Conservation (phyloP, 192 early-diverging fungal genomes). For the Lunasporangiospora selenospora region DNA sequence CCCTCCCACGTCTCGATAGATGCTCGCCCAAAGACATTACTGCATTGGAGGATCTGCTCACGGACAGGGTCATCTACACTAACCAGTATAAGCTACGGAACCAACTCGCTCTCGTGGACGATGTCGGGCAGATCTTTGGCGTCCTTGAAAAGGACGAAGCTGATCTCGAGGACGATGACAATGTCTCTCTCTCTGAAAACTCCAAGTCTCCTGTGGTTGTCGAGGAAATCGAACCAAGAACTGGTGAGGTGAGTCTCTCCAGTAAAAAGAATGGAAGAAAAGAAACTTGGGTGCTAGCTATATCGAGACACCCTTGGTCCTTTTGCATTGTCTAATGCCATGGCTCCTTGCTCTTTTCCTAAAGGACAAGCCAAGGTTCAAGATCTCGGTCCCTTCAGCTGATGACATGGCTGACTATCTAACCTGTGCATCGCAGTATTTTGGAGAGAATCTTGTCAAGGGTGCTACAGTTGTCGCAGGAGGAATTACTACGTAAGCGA, state of each 20-base stretch:
- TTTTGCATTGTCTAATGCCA: too few species aligned
- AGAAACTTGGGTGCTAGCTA: too few species aligned
- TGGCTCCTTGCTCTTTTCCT: too few species aligned
- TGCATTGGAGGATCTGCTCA: constrained; percentile 21
- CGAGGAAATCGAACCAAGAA: constrained; percentile 17
- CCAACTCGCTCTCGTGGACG: constrained; percentile 35
- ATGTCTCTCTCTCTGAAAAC: constrained; percentile 27
- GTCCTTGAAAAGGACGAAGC: constrained; percentile 28
- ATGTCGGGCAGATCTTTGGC: constrained; percentile 37
- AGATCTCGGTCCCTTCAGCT: constrained; percentile 25
- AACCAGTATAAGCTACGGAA: constrained; percentile 37
- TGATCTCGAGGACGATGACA: constrained; percentile 33
- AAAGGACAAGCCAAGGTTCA: constrained; percentile 24
- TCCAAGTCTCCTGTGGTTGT: constrained; percentile 39
- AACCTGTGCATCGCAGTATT: constrained; percentile 37
- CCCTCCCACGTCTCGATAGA: too few species aligned
- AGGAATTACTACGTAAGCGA: constrained; percentile 27
- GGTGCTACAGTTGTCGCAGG: constrained; percentile 38
- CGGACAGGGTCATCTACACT: constrained; percentile 41
- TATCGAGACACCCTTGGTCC: too few species aligned
- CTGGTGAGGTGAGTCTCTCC: too few species aligned
- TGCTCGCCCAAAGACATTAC: constrained; percentile 9
- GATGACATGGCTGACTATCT: constrained; percentile 45
- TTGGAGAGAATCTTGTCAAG: constrained; percentile 33
- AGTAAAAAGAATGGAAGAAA: too few species aligned